Evolutionary conservation across 106 monocot species (phyloP).

Genomic region (Amphibolis antarctica): DNA sequence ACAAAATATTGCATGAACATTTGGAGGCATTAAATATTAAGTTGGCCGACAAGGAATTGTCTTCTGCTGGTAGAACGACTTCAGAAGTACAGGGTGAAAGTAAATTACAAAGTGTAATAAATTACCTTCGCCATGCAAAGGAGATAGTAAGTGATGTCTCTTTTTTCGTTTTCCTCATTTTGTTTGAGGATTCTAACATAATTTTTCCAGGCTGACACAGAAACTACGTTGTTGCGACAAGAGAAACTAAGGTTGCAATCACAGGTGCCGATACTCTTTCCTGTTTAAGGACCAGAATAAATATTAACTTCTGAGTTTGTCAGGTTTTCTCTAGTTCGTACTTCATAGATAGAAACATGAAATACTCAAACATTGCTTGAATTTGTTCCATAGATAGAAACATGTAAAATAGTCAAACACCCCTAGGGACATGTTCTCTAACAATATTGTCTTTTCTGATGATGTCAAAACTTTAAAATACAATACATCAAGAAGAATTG

Average conservation of each 20-base stretch:
- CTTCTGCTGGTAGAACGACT: slow-evolving; percentile 22
- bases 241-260: slow-evolving; percentile 74
- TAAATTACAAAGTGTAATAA: slow-evolving; percentile 69
- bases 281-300: background rate
- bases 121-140: slow-evolving; percentile 72
- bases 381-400: too few relatives aligned
- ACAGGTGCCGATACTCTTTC: slow-evolving; percentile 30
- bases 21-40: slow-evolving; percentile 72
- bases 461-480: too few relatives aligned
- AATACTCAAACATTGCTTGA: too few relatives aligned
- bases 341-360: too few relatives aligned
- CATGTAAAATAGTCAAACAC: too few relatives aligned
- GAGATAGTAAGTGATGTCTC: slow-evolving; percentile 66
- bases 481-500: too few relatives aligned
- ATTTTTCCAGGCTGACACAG: slow-evolving; percentile 61
- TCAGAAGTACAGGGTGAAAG: slow-evolving; percentile 37
- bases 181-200: background rate
- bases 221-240: slow-evolving; percentile 64
- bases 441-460: too few relatives aligned
- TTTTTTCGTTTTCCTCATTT: background rate
- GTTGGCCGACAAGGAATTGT: slow-evolving; percentile 54
- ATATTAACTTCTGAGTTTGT: too few relatives aligned
- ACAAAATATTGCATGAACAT: slow-evolving; percentile 53
- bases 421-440: too few relatives aligned
- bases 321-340: too few relatives aligned